Evolutionary conservation across 2,329 filamentous ascomycete genomes (phyloP).

Genomic region (Dactylellina leptospora): DNA sequence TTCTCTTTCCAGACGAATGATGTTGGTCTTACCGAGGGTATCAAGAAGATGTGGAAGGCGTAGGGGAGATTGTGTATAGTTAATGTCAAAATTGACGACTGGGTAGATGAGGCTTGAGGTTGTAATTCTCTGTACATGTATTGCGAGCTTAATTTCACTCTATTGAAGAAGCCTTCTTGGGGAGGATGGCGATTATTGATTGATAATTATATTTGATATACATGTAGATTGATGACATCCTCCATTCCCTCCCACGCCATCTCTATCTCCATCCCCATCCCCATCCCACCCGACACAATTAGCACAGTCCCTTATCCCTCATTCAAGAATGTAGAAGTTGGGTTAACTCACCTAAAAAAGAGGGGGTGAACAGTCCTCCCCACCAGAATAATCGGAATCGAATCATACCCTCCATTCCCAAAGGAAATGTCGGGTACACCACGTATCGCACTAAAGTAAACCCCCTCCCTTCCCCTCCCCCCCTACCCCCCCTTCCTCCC

Average conservation of each 20-base stretch:
- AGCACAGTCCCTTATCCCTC: slow-evolving; percentile 40
- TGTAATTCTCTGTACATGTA: slow-evolving; percentile 33
- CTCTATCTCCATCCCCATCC: not conserved
- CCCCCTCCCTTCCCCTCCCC: slow-evolving; percentile 70
- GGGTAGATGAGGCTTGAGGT: not conserved
- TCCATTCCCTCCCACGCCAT: not conserved
- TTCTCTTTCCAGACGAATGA: slow-evolving; percentile 99
- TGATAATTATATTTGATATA: not conserved
- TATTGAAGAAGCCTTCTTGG: not conserved
- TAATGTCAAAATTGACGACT: not conserved
- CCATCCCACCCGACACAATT: slow-evolving; percentile 10
- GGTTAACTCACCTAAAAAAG: slow-evolving; percentile 57
- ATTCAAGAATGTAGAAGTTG: not conserved
- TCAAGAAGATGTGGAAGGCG: slow-evolving; percentile 90
- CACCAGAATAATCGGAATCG: slow-evolving; percentile 82
- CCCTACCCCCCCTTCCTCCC: slow-evolving; percentile 68
- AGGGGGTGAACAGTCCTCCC: slow-evolving; percentile 70
- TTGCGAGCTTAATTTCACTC: slow-evolving; percentile 21
- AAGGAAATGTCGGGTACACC: slow-evolving; percentile 65
- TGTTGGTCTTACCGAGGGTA: slow-evolving; percentile 87
- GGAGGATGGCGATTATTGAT: no score
- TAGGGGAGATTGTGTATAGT: slow-evolving; percentile 60
- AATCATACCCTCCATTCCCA: slow-evolving; percentile 67
- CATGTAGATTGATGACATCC: not conserved
- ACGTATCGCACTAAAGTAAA: slow-evolving; percentile 82